Conservation (phyloP, 768 basidiomycete species). For the Boletus barrowsii region DNA sequence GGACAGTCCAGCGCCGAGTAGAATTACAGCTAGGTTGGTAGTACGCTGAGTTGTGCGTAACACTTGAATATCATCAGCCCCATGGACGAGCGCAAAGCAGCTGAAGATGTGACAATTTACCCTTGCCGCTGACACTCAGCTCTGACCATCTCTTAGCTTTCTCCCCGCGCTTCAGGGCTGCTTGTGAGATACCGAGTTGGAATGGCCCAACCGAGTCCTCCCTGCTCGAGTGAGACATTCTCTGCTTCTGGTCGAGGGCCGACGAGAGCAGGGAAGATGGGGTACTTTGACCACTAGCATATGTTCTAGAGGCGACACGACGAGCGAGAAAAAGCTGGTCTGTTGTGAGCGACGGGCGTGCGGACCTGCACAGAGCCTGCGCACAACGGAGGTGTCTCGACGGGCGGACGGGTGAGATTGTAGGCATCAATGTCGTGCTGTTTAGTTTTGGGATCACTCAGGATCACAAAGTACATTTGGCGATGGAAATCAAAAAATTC, state of each 20-base stretch:
- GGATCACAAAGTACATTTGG: background rate
- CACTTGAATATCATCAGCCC: slow-evolving; percentile 7
- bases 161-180: slow-evolving; percentile 49
- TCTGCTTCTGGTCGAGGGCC: slow-evolving; percentile 59
- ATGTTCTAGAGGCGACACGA: slow-evolving; percentile 27
- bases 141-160: slow-evolving; percentile 77
- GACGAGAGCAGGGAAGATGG: slow-evolving; percentile 57
- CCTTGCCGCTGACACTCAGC: slow-evolving; percentile 72
- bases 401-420: slow-evolving; percentile 3
- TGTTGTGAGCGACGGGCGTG: background rate
- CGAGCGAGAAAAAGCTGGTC: background rate
- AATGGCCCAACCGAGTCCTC: slow-evolving; percentile 76
- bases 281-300: slow-evolving; percentile 47
- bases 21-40: slow-evolving; percentile 49
- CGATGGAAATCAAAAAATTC: slow-evolving; percentile 15
- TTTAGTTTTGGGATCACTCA: slow-evolving; percentile 7
- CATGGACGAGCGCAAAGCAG: background rate
- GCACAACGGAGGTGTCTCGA: slow-evolving; percentile 5
- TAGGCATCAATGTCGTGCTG: slow-evolving; percentile 11
- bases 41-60: slow-evolving; percentile 45
- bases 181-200: slow-evolving; percentile 64
- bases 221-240: slow-evolving; percentile 33
- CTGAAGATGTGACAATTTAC: slow-evolving; percentile 36
- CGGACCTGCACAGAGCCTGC: background rate
- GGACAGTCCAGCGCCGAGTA: slow-evolving; percentile 80